Percentiles rank a stretch among this genome's conserved stretches.
Conservation (phyloP, 805 yeast genomes). For the Ogataea polymorpha region DNA sequence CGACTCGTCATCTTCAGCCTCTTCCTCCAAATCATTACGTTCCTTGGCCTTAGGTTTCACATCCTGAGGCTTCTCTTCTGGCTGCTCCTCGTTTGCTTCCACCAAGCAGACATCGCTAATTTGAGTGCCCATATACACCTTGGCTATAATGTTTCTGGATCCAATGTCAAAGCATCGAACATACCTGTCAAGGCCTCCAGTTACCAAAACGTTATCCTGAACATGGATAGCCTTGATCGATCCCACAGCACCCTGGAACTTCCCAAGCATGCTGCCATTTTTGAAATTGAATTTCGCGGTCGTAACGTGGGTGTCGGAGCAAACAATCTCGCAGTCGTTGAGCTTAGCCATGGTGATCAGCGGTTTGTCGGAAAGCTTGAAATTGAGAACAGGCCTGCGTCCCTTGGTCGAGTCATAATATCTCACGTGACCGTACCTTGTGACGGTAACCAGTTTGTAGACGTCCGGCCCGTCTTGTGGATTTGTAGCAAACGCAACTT, state of each 20-base stretch:
- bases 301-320: slow-evolving; percentile 68
- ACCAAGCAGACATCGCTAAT: slow-evolving; percentile 50
- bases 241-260: slow-evolving; percentile 75
- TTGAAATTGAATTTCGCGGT: slow-evolving; percentile 54
- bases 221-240: slow-evolving; percentile 48
- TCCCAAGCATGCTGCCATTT: slow-evolving; percentile 58
- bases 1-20: slow-evolving; percentile 33
- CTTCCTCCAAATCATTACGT: slow-evolving; percentile 25
- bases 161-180: slow-evolving; percentile 68
- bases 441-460: slow-evolving; percentile 60
- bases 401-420: slow-evolving; percentile 67
- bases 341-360: slow-evolving; percentile 41
- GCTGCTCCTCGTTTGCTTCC: slow-evolving; percentile 40
- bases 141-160: slow-evolving; percentile 58
- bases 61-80: slow-evolving; percentile 18
- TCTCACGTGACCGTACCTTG: slow-evolving; percentile 74
- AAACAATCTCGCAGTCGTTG: slow-evolving; percentile 46
- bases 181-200: slow-evolving; percentile 89
- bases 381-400: slow-evolving; percentile 60
- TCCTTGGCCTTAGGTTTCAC: slow-evolving; percentile 34
- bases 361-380: slow-evolving; percentile 54
- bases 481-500: slow-evolving; percentile 43
- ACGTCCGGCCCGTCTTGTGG: slow-evolving; percentile 34
- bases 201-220: slow-evolving; percentile 46
- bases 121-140: slow-evolving; percentile 75